Evolutionary conservation across 1,284 basidiomycete species (phyloP).

Genomic region (Ceratobasidium theobromae): DNA sequence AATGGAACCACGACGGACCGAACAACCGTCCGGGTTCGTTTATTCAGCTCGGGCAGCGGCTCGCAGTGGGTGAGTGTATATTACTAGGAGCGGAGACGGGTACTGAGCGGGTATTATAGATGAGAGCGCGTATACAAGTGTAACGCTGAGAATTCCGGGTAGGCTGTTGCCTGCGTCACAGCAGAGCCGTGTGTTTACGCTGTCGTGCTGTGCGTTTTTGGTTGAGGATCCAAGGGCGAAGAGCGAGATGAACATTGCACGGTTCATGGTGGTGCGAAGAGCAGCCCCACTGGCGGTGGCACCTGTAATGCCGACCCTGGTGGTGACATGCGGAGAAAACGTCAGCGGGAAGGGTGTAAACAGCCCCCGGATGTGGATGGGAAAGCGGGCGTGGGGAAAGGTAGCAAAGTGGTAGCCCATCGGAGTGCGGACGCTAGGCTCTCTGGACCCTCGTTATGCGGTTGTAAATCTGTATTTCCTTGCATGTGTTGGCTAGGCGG

Average conservation of each 20-base stretch:
- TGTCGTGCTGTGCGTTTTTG: constrained; percentile 24
- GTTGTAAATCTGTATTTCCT: background rate
- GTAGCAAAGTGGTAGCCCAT: constrained; percentile 10
- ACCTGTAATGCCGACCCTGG: background rate
- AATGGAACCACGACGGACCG: constrained; percentile 36
- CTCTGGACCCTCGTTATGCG: background rate
- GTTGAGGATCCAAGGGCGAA: constrained; percentile 14
- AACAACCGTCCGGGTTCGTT: constrained; percentile 33
- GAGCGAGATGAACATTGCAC: constrained; percentile 9
- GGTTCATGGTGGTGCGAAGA: constrained; percentile 22
- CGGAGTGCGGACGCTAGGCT: too few species aligned
- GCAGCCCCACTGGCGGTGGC: background rate
- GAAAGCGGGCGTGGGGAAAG: constrained; percentile 19
- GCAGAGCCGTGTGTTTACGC: constrained; percentile 19
- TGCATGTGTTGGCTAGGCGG: too few species aligned
- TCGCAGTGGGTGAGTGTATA: constrained; percentile 29
- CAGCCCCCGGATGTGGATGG: background rate
- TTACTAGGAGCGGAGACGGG: background rate
- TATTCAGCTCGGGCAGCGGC: constrained; percentile 34
- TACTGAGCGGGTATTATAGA: background rate
- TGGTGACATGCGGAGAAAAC: background rate
- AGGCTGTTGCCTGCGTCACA: constrained; percentile 16
- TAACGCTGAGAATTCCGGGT: background rate
- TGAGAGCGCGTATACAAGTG: constrained; percentile 16
- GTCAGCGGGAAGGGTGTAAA: background rate